Base-by-base conservation (phyloP, 2,329 filamentous ascomycete genomes). In the Monilinia fructigena region DNA sequence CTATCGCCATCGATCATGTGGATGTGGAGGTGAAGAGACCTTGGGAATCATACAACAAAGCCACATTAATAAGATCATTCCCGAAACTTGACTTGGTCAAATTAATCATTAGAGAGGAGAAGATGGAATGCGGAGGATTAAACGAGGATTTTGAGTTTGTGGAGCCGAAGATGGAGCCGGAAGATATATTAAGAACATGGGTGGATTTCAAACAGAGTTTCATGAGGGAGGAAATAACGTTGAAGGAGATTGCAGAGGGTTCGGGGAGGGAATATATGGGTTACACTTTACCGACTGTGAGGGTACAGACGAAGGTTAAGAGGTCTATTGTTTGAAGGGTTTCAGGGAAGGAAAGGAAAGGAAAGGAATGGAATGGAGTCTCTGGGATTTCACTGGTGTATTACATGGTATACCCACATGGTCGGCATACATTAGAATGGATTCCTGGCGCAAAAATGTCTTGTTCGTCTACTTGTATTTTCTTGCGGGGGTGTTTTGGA, bases 11-110 rank as follows among this genome's bases (percentile, higher is more conserved):
- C 56, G 81, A 83, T 71, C 79, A 82, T 65, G 80, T 83, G 45
- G 76, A 76, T 38, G 74, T 78, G 20, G 75, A 78, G 45, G 76
- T 82, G 62, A 79, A 81, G 59, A 75, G 80, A 47, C 81, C 81
- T 20, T 83, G 81, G 81, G 81, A 83, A 75, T 79, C 79, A 14
- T 83, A 82, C 75, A 82, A 81, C 75, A 83, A 83, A 74, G 80
- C 80, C 42, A 76, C 77, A 31, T 72, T 83, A 53, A 76, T 83
- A 63, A 74, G 79, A 55, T 78, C 77, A 63, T 82, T 82, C 59
- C 76, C 76, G 2, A 72, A 75, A 0, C 55, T 76, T 6, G 67
- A 73, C 35, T 68, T 74, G 54, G 66, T 76, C 10, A 63, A 70
- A 11, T 54, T 76, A 0, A 73, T 76, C 4, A 52, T 74, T 5